phyloP scores from a whole-genome alignment of 1,284 basidiomycete species.

The Trichosporon inkin region DNA sequence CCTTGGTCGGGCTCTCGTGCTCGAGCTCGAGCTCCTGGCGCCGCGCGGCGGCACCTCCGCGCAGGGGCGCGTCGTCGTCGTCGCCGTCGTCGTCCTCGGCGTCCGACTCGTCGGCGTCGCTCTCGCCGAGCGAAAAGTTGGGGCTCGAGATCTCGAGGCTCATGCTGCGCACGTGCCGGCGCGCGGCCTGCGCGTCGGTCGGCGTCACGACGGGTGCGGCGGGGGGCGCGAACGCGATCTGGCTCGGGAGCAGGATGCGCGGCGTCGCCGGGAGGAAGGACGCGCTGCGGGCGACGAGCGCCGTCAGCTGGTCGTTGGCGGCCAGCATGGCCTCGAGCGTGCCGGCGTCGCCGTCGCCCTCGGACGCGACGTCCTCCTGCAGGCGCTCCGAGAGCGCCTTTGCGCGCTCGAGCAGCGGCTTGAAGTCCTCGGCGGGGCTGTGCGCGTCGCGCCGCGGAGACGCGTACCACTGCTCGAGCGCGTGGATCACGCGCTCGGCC shows the following conservation, averaged over 20 bases:
- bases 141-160: conserved; percentile 59
- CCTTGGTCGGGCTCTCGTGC: background rate
- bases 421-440: conserved; percentile 40
- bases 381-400: conserved; percentile 60
- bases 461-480: conserved; percentile 43
- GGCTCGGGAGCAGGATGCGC: conserved; percentile 39
- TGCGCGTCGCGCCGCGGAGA: conserved; percentile 20
- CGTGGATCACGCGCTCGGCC: conserved; percentile 53
- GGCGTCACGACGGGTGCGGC: conserved; percentile 21
- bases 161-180: conserved; percentile 39
- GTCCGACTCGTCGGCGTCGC: conserved; percentile 59
- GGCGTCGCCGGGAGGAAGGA: conserved; percentile 36
- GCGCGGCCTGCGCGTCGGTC: conserved; percentile 10
- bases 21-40: background rate
- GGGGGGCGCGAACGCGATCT: conserved; percentile 28
- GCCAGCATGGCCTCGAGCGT: conserved; percentile 62
- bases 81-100: conserved; percentile 48
- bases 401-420: conserved; percentile 53
- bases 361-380: conserved; percentile 58
- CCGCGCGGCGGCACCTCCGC: background rate
- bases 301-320: conserved; percentile 67
- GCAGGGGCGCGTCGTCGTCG: conserved; percentile 24
- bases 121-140: conserved; percentile 60
- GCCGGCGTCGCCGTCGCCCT: conserved; percentile 55
- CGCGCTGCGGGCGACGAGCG: conserved; percentile 48